Percentiles rank a stretch among this genome's conserved stretches.
phyloP scores from a whole-genome alignment of 2,329 filamentous ascomycete genomes.

The Grosmannia huntii region DNA sequence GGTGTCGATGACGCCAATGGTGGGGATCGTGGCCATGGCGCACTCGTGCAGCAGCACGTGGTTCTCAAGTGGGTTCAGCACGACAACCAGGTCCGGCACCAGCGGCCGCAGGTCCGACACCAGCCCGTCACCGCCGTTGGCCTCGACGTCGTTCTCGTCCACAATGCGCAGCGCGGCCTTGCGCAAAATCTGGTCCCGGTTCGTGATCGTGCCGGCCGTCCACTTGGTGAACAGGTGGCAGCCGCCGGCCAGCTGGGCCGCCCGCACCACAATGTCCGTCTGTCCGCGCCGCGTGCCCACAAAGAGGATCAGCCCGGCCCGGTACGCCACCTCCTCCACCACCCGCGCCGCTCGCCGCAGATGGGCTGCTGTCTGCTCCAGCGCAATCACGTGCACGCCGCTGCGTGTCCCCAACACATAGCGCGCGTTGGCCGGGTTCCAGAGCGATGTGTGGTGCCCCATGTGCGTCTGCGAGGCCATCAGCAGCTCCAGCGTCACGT shows the following conservation, averaged over 20 bases:
- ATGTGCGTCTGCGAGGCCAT: slow-evolving; percentile 80
- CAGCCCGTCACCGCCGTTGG: slow-evolving; percentile 26
- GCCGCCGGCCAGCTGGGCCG: slow-evolving; percentile 62
- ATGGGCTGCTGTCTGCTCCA: slow-evolving; percentile 80
- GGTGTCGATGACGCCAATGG: slow-evolving; percentile 89
- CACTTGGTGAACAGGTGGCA: slow-evolving; percentile 90
- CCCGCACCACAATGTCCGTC: slow-evolving; percentile 65
- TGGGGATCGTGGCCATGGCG: slow-evolving; percentile 74
- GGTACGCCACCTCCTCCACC: slow-evolving; percentile 72
- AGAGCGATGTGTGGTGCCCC: slow-evolving; percentile 79
- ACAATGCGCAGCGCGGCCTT: slow-evolving; percentile 60
- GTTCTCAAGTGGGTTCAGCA: slow-evolving; percentile 87
- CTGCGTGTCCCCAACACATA: slow-evolving; percentile 89
- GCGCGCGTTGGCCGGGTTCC: slow-evolving; percentile 87
- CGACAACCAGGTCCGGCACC: slow-evolving; percentile 81
- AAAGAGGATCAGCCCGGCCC: slow-evolving; percentile 78
- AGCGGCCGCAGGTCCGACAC: slow-evolving; percentile 36
- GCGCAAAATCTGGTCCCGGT: slow-evolving; percentile 78
- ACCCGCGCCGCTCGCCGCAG: slow-evolving; percentile 88
- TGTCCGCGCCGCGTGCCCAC: slow-evolving; percentile 79
- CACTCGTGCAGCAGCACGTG: slow-evolving; percentile 85
- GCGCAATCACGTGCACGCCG: slow-evolving; percentile 82
- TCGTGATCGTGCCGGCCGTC: slow-evolving; percentile 85
- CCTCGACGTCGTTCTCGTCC: slow-evolving; percentile 54
- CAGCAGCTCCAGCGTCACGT: slow-evolving; percentile 82